Evolutionary conservation across 148 eudicot genomes (phyloP).

Genomic region (Fallopia convolvulus): DNA sequence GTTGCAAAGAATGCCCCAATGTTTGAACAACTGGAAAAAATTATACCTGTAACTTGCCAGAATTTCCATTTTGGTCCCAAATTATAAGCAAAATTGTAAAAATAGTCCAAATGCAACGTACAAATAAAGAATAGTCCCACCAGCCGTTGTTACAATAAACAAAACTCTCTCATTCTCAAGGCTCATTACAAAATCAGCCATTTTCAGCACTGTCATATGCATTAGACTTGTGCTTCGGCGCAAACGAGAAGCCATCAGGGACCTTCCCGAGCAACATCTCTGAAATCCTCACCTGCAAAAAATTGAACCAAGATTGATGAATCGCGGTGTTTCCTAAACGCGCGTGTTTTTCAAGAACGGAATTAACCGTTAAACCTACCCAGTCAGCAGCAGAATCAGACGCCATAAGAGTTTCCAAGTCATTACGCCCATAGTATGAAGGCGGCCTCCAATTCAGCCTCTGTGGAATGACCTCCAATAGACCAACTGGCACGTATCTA

Average conservation of each 20-base stretch:
- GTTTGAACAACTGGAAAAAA: too few species aligned
- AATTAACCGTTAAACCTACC: constrained; percentile 36
- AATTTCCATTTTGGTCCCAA: too few species aligned
- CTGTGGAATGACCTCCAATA: constrained; percentile 82
- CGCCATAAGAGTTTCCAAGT: constrained; percentile 93
- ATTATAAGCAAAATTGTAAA: too few species aligned
- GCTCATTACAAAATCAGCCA: constrained; percentile 33
- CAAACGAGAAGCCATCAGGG: constrained; percentile 67
- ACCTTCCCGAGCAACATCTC: constrained; percentile 95
- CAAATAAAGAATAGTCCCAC: background rate
- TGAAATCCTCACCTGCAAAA: constrained; percentile 68
- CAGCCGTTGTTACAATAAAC: too few species aligned
- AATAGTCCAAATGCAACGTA: background rate
- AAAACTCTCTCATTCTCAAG: background rate
- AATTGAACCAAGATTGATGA: background rate
- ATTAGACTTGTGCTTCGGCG: constrained; percentile 97
- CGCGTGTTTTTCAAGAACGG: background rate
- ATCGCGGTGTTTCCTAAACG: background rate
- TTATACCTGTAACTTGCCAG: too few species aligned
- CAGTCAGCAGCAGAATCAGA: constrained; percentile 99
- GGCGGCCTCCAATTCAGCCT: constrained; percentile 82
- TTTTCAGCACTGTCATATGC: constrained; percentile 91
- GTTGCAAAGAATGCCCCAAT: too few species aligned
- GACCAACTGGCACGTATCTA: constrained; percentile 86
- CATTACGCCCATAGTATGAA: constrained; percentile 81